Percentiles rank a stretch among this genome's conserved stretches.
Conservation (phyloP, 2,329 filamentous ascomycete genomes). For the Paracorniculantispora psalliotae region DNA sequence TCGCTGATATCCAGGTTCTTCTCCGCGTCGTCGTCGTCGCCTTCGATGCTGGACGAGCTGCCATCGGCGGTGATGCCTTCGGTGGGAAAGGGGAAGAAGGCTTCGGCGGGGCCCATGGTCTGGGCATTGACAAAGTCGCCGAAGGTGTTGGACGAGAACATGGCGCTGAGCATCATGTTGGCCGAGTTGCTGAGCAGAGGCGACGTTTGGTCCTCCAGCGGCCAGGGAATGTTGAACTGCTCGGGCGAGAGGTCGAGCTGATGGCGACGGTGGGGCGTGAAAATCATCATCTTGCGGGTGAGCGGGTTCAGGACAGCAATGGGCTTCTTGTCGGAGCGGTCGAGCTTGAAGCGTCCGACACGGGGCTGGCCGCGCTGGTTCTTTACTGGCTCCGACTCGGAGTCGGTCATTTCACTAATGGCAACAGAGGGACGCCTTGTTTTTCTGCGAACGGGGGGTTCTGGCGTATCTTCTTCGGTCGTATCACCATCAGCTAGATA, state of each 20-base stretch:
- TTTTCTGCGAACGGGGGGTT: conserved; percentile 45
- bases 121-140: conserved; percentile 57
- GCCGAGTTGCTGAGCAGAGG: conserved; percentile 63
- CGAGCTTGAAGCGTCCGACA: conserved; percentile 49
- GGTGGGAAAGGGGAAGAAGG: conserved; percentile 66
- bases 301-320: conserved; percentile 54
- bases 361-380: conserved; percentile 48
- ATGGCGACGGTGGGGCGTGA: conserved; percentile 48
- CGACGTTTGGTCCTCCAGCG: conserved; percentile 37
- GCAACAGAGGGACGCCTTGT: conserved; percentile 35
- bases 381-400: conserved; percentile 45
- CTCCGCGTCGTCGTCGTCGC: conserved; percentile 61
- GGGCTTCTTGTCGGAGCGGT: conserved; percentile 51
- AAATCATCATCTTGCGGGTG: conserved; percentile 59
- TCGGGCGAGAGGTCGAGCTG: conserved; percentile 51
- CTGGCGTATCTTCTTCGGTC: conserved; percentile 54
- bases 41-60: conserved; percentile 36
- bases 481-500: conserved; percentile 54
- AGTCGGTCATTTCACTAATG: conserved; percentile 42
- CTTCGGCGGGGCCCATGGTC: conserved; percentile 67
- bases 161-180: conserved; percentile 74
- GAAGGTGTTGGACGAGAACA: conserved; percentile 54
- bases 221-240: conserved; percentile 47
- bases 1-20: conserved; percentile 63
- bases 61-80: conserved; percentile 53